Percentiles rank a stretch among this genome's conserved stretches.
These are phyloP conservation scores for Fonsecaea multimorphosa DNA, from an alignment of 2,329 filamentous ascomycete genomes.

Conservation along the genomic window DNA sequence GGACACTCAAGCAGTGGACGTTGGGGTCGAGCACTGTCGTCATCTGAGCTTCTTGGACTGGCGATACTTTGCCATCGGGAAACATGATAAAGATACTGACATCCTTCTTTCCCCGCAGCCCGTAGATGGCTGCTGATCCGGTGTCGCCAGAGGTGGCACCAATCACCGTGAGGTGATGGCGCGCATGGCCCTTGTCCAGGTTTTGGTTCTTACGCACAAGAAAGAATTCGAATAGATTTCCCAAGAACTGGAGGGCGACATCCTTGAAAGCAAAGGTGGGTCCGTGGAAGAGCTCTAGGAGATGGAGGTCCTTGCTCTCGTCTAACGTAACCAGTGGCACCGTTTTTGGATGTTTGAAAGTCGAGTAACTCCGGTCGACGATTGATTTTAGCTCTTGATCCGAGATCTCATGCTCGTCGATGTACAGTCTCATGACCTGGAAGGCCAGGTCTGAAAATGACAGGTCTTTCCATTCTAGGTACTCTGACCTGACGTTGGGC, in stretches of 20 bases:
- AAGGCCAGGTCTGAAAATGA: slow-evolving; percentile 82
- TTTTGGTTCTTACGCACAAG: slow-evolving; percentile 53
- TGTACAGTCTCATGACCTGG: slow-evolving; percentile 85
- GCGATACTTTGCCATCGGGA: slow-evolving; percentile 87
- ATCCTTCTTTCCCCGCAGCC: slow-evolving; percentile 92
- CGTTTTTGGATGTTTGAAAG: slow-evolving; percentile 79
- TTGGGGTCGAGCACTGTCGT: slow-evolving; percentile 89
- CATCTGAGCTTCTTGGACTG: slow-evolving; percentile 96
- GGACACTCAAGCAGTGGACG: slow-evolving; percentile 88
- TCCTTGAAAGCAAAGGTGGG: slow-evolving; percentile 97
- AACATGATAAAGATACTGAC: slow-evolving; percentile 94
- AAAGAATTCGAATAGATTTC: slow-evolving; percentile 75
- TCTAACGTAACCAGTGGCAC: slow-evolving; percentile 82
- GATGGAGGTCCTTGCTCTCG: slow-evolving; percentile 72
- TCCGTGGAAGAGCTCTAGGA: slow-evolving; percentile 95
- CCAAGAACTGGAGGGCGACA: slow-evolving; percentile 88
- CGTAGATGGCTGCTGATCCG: slow-evolving; percentile 94
- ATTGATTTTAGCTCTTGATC: slow-evolving; percentile 78
- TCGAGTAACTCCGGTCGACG: slow-evolving; percentile 83
- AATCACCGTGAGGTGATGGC: slow-evolving; percentile 83
- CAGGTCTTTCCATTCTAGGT: slow-evolving; percentile 77
- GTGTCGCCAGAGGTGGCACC: slow-evolving; percentile 87
- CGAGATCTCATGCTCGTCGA: slow-evolving; percentile 83
- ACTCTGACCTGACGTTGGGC: slow-evolving; percentile 67
- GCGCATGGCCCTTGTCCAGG: slow-evolving; percentile 56